Conservation (phyloP, 495 filamentous ascomycete species). For the Cairneyella variabilis region DNA sequence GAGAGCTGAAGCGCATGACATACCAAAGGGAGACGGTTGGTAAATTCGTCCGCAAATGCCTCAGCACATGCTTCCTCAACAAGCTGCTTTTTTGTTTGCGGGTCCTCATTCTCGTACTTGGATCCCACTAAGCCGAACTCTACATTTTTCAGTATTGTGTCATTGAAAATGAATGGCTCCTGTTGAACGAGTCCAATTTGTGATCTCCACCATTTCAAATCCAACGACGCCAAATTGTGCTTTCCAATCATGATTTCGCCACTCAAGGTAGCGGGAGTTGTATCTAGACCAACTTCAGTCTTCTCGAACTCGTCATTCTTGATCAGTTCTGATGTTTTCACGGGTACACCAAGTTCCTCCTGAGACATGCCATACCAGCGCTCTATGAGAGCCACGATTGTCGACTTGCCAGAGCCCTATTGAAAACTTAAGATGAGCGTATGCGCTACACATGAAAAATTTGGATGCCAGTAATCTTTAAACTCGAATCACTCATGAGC, state of each 20-base stretch:
- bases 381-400: slow-evolving; percentile 60
- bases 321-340: slow-evolving; percentile 41
- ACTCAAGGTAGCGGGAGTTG: slow-evolving; percentile 27
- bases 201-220: slow-evolving; percentile 58
- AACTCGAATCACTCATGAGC: too few species aligned
- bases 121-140: slow-evolving; percentile 63
- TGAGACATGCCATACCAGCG: slow-evolving; percentile 51
- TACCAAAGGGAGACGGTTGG: slow-evolving; percentile 32
- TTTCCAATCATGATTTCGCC: slow-evolving; percentile 49
- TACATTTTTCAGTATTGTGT: slow-evolving; percentile 62
- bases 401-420: slow-evolving; percentile 72
- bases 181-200: slow-evolving; percentile 64
- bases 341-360: too few species aligned
- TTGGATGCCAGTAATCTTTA: too few species aligned
- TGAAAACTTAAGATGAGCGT: too few species aligned
- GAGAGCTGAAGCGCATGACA: background rate
- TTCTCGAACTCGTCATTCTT: slow-evolving; percentile 31
- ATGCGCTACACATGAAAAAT: too few species aligned
- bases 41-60: slow-evolving; percentile 54
- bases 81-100: slow-evolving; percentile 46
- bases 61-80: slow-evolving; percentile 57
- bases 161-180: slow-evolving; percentile 60
- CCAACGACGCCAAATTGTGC: slow-evolving; percentile 45
- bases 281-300: slow-evolving; percentile 1
- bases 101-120: slow-evolving; percentile 47